Evolutionary conservation across 139 green algal species (phyloP), one percentile per base, ranked within the genome.

Genomic region (Haematococcus lacustris): DNA sequence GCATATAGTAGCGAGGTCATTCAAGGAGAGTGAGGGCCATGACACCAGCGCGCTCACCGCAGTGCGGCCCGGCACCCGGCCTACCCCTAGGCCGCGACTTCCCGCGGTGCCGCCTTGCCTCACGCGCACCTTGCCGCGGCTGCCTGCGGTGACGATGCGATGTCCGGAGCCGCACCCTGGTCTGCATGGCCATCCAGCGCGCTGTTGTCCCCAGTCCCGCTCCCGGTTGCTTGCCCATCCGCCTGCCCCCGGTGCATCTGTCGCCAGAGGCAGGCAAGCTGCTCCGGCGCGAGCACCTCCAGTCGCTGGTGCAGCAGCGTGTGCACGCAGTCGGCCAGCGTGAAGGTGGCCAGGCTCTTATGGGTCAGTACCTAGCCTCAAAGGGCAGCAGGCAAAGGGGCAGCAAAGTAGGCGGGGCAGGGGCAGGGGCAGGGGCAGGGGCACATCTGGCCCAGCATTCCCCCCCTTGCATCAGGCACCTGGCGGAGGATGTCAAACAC

Each of bases 271-370:
- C 37, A 28, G 13, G 64, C 71, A 9, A 89, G 51, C 7, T 68
- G 26, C 26, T 41, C 33, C 3, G 79, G 38, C 0, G 65, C 53
- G 38, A 90, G 66, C 34, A 91, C 85, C 78, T 93, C 88, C 47
- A 93, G 53, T 5, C 80, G 86, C 25, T 70, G 32, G 13, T 73
- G 73, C 57, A 94, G 78, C 64, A 94, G 78, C 1, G 66, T 81
- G 64, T 89, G 79, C 2, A 68, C 70, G 76, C 87, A 93, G 78
- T 94, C 89, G 26, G 78, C 78, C 63, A 92, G 76, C 21, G 68
- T 89, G 77, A 95, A 96, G 63, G 82, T 91, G 25, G 85, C 81
- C 53, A 96, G 81, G 26, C 74, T 84, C 69, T 89, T 81, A 0
- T 51, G 38, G 2, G 85, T 89, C 34, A 96, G 71, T 23, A 91